Base-by-base conservation (phyloP, 1,284 basidiomycete species). In the Austropuccinia psidii region DNA sequence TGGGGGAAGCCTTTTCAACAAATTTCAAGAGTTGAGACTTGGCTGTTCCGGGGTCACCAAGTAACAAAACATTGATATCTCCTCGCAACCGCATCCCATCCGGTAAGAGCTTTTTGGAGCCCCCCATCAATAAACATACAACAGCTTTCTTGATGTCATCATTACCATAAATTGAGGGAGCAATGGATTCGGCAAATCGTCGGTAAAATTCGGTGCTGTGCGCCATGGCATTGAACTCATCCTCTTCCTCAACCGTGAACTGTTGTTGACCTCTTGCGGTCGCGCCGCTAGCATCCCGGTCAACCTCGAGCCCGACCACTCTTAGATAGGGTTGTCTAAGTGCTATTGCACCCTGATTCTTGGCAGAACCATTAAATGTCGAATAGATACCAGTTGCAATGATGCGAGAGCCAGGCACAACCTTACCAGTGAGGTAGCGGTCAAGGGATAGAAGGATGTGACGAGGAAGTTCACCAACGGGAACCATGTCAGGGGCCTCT, bases 401-500 rank as follows among this genome's bases (percentile, higher is more conserved):
- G 58, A 98, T 88, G 72, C 94, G 85, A 27, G 93, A 93, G 7
- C 96, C 96, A 1, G 96, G 96, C 1, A 98, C 91, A 15, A 96
- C 93, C 78, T 88, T 88, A 1, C 90, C 92, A 0, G 93, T 92
- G 62, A 96, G 83, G 79, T 92, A 89, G 33, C 83, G 82, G 81
- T 99, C 96, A 13, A 88, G 88, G 43, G 91, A 94, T 31, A 98
- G 84, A 69, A 97, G 86, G 85, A 99, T 93, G 81, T 98, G 96
- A 50, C 94, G 84, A 4, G 96, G 96, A 57, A 99, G 84, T 80
- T 99, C 96, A 84, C 96, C 96, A 27, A 98, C 93, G 1, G 96
- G 96, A 0, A 99, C 96, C 93, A 98, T 97, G 81, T 99, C 96
- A 0, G 96, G 96, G 7, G 95, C 94, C 82, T 99, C 96, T 81